A percentile compares a stretch with the other conserved stretches of the same genome.
Evolutionary conservation across 495 filamentous ascomycete species (phyloP).

Genomic region (Chaetomium cochliodes): DNA sequence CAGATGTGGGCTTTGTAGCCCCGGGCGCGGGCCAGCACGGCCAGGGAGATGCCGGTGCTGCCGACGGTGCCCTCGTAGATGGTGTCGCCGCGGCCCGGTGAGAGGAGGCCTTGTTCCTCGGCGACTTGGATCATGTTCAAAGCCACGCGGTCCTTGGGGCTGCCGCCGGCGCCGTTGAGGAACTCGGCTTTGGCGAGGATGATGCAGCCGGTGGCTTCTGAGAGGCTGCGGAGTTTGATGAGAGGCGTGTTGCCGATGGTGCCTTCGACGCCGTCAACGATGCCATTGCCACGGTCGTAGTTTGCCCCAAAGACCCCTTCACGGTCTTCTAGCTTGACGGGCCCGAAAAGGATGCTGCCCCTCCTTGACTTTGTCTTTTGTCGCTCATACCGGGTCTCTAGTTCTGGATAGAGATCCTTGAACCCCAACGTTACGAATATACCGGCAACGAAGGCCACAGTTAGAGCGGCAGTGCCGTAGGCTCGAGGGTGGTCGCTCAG

Average conservation of each 20-base stretch:
- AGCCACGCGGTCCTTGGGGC: conserved; percentile 93
- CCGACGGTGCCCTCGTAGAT: conserved; percentile 98
- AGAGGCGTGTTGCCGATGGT: conserved; percentile 94
- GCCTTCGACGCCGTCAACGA: conserved; percentile 76
- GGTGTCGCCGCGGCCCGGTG: conserved; percentile 78
- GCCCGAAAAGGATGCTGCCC: conserved; percentile 42
- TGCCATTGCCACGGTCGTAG: conserved; percentile 29
- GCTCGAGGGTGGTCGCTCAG: conserved; percentile 54
- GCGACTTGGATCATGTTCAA: conserved; percentile 83
- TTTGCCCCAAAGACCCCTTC: conserved; percentile 27
- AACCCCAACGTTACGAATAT: conserved; percentile 68
- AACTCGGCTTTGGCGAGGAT: conserved; percentile 97
- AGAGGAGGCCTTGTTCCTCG: conserved; percentile 73
- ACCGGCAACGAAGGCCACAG: conserved; percentile 71
- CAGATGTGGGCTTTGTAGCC: conserved; percentile 94
- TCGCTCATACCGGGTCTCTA: conserved; percentile 61
- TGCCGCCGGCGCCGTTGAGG: conserved; percentile 91
- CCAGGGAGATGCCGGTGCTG: conserved; percentile 89
- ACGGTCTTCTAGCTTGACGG: conserved; percentile 56
- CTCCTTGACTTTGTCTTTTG: conserved; percentile 30
- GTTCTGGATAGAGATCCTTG: conserved; percentile 70
- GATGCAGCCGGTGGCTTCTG: conserved; percentile 85
- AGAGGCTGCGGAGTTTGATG: conserved; percentile 81
- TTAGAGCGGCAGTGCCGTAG: conserved; percentile 58
- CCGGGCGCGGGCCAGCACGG: conserved; percentile 78